Conservation (phyloP, 2,329 filamentous ascomycete genomes). For the Aspergillus sp. region DNA sequence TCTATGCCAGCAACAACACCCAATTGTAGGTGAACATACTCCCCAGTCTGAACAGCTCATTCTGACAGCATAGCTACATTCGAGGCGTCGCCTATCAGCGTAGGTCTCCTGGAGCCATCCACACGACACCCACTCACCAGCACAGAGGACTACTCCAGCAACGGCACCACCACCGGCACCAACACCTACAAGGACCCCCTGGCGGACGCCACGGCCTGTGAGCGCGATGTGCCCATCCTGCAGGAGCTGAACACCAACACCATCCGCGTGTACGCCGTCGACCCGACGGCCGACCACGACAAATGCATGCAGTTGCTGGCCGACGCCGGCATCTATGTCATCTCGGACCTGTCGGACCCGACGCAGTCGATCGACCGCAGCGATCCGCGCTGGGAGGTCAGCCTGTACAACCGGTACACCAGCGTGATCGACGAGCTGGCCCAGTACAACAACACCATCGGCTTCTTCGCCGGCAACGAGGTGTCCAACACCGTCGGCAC, state of each 20-base stretch:
- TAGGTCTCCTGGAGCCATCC: neutral
- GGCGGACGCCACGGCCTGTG: slow-evolving; percentile 66
- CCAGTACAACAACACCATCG: slow-evolving; percentile 83
- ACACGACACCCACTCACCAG: neutral
- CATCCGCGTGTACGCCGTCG: slow-evolving; percentile 89
- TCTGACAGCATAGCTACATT: slow-evolving; percentile 58
- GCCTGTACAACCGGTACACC: slow-evolving; percentile 76
- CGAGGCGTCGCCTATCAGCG: slow-evolving; percentile 90
- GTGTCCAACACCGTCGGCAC: slow-evolving; percentile 85
- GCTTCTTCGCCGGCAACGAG: slow-evolving; percentile 98
- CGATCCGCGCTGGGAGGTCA: slow-evolving; percentile 72
- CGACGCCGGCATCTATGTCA: slow-evolving; percentile 85
- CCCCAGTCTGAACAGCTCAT: neutral
- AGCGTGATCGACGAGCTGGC: slow-evolving; percentile 74
- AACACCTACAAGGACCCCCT: slow-evolving; percentile 77
- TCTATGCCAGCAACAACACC: slow-evolving; percentile 74
- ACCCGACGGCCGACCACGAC: slow-evolving; percentile 73
- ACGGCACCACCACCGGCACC: slow-evolving; percentile 42
- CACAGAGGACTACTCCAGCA: slow-evolving; percentile 59
- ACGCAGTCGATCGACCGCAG: slow-evolving; percentile 79
- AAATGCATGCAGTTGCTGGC: slow-evolving; percentile 80
- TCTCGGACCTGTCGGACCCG: slow-evolving; percentile 85
- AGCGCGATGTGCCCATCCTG: slow-evolving; percentile 79
- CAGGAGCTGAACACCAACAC: slow-evolving; percentile 78
- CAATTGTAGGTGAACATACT: slow-evolving; percentile 50